phyloP scores from a whole-genome alignment of 805 yeast genomes.

The Spathaspora girioi region DNA sequence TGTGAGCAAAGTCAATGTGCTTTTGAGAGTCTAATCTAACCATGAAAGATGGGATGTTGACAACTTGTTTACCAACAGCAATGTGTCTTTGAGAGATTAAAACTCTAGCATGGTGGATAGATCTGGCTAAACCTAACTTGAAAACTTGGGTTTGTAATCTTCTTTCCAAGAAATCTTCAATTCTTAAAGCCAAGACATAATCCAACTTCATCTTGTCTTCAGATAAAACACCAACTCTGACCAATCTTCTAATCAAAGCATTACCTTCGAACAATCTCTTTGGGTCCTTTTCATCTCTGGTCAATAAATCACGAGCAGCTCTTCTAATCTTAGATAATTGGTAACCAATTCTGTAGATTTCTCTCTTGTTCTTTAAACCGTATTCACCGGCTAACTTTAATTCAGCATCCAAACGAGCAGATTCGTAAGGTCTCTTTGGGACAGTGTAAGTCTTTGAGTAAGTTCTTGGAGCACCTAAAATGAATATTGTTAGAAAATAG shows the following conservation, averaged over 20 bases:
- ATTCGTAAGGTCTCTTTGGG: constrained; percentile 99
- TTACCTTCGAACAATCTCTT: constrained; percentile 99
- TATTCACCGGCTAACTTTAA: constrained; percentile 99
- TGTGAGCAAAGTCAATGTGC: constrained; percentile 99
- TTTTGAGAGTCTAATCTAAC: constrained; percentile 99
- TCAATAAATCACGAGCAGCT: constrained; percentile 99
- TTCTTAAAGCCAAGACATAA: constrained; percentile 97
- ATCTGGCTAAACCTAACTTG: constrained; percentile 99
- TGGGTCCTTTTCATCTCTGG: constrained; percentile 99
- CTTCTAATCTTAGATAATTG: constrained; percentile 99
- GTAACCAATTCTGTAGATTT: constrained; percentile 99
- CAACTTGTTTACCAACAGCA: constrained; percentile 99
- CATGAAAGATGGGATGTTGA: constrained; percentile 98
- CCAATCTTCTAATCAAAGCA: constrained; percentile 99
- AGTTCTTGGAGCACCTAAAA: constrained; percentile 94
- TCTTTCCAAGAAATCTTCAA: constrained; percentile 99
- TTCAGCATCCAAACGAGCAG: constrained; percentile 99
- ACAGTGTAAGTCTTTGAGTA: constrained; percentile 99
- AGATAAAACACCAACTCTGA: constrained; percentile 96
- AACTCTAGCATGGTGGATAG: constrained; percentile 99
- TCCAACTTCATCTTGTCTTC: constrained; percentile 99
- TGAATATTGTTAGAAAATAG: constrained; percentile 22
- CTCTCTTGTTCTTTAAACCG: constrained; percentile 99
- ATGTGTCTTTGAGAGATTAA: constrained; percentile 98
- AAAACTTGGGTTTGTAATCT: constrained; percentile 99